Evolutionary conservation across 2,329 filamentous ascomycete genomes (phyloP), one percentile per base, ranked within the genome.

Genomic region (Clonostachys rhizophaga): DNA sequence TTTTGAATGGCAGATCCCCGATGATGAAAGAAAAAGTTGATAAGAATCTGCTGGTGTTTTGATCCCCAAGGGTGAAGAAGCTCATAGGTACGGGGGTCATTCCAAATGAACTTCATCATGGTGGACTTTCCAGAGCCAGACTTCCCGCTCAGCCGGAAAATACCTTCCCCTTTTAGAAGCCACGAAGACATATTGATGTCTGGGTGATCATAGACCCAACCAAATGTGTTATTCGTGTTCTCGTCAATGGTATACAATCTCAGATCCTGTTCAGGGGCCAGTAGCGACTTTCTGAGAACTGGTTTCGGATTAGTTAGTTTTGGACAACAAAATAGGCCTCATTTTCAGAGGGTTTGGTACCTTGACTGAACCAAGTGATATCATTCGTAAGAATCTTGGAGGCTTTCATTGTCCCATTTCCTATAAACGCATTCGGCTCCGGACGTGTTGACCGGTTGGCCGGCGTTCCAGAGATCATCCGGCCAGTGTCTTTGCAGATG

Each of bases 101-200:
- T 33, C 16, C n/a, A 18, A 39, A 39, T 39, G 33, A 61, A 58
- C 18, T 63, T 67, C 59, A 69, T 68, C 12, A 70, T 53, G 4
- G 68, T 70, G 4, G 66, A 70, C 50, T 72, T 73, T 5, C 70
- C 70, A 5, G 54, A 57, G 5, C 56, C 56, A 9, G 54, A 51
- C 40, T 55, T 53, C 20, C 54, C 54, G 36, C 52, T 55, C 41
- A 55, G 54, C 45, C 45, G 43, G 45, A 47, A 47, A 16, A 43
- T 14, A 6, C 40, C 7, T 13, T 14, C 20, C n/a, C 36, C 36
- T 14, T 39, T 14, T 14, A 14, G 4, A 17, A 39, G 36, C 11
- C 36, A 39, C 11, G 14, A 14, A 39, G 16, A 7, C 1, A 39
- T 9, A 2, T 17, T 17, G 14, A 17, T 30, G 9, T 30, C 24